Conservation (phyloP, 768 basidiomycete species). For the Suillus luteus region DNA sequence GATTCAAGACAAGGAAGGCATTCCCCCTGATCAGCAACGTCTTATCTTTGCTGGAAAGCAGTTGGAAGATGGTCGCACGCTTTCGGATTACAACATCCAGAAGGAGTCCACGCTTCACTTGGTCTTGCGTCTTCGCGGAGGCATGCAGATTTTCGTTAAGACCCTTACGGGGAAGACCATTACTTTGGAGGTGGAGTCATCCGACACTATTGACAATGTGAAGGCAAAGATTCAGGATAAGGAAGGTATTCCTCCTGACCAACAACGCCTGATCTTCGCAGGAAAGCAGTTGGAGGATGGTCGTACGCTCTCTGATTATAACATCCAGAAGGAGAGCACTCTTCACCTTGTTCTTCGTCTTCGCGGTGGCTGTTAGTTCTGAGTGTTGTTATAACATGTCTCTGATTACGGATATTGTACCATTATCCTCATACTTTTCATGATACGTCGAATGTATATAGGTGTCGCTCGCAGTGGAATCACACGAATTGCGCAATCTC, state of each 20-base stretch:
- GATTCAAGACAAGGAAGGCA: slow-evolving; percentile 84
- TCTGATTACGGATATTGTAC: slow-evolving; percentile 4
- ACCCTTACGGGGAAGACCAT: slow-evolving; percentile 77
- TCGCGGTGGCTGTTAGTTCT: slow-evolving; percentile 65
- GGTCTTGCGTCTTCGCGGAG: slow-evolving; percentile 71
- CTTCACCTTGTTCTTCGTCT: slow-evolving; percentile 72
- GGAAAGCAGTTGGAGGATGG: slow-evolving; percentile 82
- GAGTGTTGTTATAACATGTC: not conserved
- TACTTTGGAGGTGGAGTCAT: slow-evolving; percentile 74
- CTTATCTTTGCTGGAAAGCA: slow-evolving; percentile 95
- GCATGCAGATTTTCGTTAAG: slow-evolving; percentile 76
- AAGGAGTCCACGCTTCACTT: slow-evolving; percentile 80
- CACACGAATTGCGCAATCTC: not conserved
- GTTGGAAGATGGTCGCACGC: slow-evolving; percentile 89
- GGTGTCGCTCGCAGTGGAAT: not conserved
- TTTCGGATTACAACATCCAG: slow-evolving; percentile 81
- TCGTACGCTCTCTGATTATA: slow-evolving; percentile 76
- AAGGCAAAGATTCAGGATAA: slow-evolving; percentile 81
- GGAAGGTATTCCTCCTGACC: slow-evolving; percentile 79
- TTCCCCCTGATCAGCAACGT: slow-evolving; percentile 83
- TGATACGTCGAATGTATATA: not conserved
- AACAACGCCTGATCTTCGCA: slow-evolving; percentile 79
- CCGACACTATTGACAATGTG: slow-evolving; percentile 76
- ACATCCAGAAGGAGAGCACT: slow-evolving; percentile 76
- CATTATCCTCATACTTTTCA: slow-evolving; percentile 1